Base-by-base conservation (phyloP, 306 rosid genomes). In the Amphicarpaea edgeworthii region DNA sequence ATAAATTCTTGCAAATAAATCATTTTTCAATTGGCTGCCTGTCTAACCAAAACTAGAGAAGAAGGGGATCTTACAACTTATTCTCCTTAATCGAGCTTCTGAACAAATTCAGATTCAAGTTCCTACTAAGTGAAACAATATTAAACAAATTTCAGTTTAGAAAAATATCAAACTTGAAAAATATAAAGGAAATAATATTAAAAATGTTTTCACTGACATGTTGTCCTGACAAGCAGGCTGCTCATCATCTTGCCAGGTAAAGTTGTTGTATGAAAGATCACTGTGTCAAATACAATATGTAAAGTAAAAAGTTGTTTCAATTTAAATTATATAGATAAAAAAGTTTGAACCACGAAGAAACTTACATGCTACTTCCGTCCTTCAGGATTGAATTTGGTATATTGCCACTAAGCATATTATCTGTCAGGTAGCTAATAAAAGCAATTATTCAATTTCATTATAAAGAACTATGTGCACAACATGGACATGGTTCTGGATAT, bases 241-340 rank as follows among this genome's bases (percentile, higher is more conserved):
- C 69, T 75, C 85, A n/a, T 90, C 86, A 67, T 88, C 87, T 84
- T 83, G 91, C 93, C 85, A 85, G 42, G 88, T 80, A 67, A 92
- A 85, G 87, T 89, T 89, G 86, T 92, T 92, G 90, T 88, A 92
- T 0, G 97, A 89, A 68, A 92, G 93, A 84, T 92, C 95, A 68
- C 97, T 92, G 89, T 37, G 16, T 51, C 68, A 74, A 84, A 58
- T 73, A 85, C 19, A 28, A 32, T 2, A 59, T 59, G 66, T 17
- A 79, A 19, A 19, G 50, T 19, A 40, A 42, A 53, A 42, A 69
- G 8, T n/a, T 45, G 1, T 14, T 12, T 55, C 1, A 28, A 28
- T 12, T 12, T 16, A 26, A 76, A 61, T 12, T 42, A 37, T 10
- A 51, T 17, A 8, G 70, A 61, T 40, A 17, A 45, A 17, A 16